Conservation (phyloP, 345 rosid genomes). For the Heritiera fomes region DNA sequence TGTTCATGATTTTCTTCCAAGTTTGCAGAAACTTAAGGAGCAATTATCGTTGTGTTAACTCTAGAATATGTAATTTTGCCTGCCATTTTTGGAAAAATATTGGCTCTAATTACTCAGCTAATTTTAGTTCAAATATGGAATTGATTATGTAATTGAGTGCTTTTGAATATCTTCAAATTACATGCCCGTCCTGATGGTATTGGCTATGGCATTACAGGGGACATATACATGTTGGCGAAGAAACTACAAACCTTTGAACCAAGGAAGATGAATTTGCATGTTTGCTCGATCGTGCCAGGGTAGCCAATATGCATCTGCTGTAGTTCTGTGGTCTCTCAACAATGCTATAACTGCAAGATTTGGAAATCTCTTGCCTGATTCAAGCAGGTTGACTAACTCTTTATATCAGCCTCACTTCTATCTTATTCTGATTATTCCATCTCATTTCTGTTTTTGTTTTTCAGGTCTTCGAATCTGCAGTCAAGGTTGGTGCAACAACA, state of each 20-base stretch:
- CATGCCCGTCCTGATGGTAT: slow-evolving; percentile 12
- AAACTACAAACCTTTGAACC: slow-evolving; percentile 41
- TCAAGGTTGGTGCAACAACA: neutral
- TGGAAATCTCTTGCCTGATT: slow-evolving; percentile 18
- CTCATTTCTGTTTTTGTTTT: slow-evolving; percentile 7
- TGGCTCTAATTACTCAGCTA: neutral
- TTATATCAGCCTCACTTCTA: slow-evolving; percentile 21
- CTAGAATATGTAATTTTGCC: neutral
- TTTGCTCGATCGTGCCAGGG: neutral
- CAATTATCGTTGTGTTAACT: neutral
- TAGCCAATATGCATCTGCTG: neutral
- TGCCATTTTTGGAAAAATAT: neutral
- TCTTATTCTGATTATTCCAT: neutral
- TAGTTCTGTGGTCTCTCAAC: neutral
- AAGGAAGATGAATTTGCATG: slow-evolving; percentile 34
- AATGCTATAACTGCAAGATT: slow-evolving; percentile 2
- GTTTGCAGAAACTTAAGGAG: neutral
- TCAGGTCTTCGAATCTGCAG: slow-evolving; percentile 17
- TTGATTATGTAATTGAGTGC: neutral
- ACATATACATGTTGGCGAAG: slow-evolving; percentile 74
- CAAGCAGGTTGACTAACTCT: slow-evolving; percentile 23
- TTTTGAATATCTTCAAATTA: neutral
- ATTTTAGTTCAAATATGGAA: neutral
- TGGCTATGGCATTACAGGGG: slow-evolving; percentile 39
- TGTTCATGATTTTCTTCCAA: neutral